A percentile compares a stretch with the other conserved stretches of the same genome.
Evolutionary conservation across 768 basidiomycete species (phyloP).

Genomic region (Astraeus odoratus): DNA sequence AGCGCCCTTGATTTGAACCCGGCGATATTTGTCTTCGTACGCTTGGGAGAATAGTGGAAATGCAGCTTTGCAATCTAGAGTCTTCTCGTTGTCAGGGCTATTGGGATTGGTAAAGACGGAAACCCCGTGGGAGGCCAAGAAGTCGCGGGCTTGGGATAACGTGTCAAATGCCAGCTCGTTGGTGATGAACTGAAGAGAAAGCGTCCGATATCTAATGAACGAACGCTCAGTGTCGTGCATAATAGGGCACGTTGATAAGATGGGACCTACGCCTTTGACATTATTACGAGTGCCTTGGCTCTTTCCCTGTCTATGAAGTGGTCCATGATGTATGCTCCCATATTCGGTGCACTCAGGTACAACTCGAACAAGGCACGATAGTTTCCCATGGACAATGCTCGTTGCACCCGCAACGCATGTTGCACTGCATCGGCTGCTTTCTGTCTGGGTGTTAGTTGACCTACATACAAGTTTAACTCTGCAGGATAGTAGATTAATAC

Average conservation of each 20-base stretch:
- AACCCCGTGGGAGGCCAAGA: conserved; percentile 64
- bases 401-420: conserved; percentile 87
- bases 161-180: conserved; percentile 82
- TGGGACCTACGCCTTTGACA: conserved; percentile 82
- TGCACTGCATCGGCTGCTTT: conserved; percentile 72
- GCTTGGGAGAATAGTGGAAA: conserved; percentile 48
- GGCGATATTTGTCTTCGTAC: conserved; percentile 77
- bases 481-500: conserved; percentile 8
- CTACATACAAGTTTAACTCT: conserved; percentile 97
- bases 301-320: conserved; percentile 94
- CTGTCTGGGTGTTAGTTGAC: conserved; percentile 93
- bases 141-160: conserved; percentile 53
- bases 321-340: conserved; percentile 99
- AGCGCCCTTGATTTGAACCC: conserved; percentile 88
- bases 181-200: conserved; percentile 72
- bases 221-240: background rate
- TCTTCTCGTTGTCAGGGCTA: conserved; percentile 54
- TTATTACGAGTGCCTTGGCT: conserved; percentile 76
- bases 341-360: conserved; percentile 82
- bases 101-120: conserved; percentile 61
- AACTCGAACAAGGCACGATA: conserved; percentile 89
- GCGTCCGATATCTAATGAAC: conserved; percentile 64
- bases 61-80: conserved; percentile 68
- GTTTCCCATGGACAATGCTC: conserved; percentile 86
- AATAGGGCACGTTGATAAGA: background rate